Evolutionary conservation across 2,329 filamentous ascomycete species (phyloP), one percentile per base, ranked within the genome.

Genomic region (Raffaelea arxii): DNA sequence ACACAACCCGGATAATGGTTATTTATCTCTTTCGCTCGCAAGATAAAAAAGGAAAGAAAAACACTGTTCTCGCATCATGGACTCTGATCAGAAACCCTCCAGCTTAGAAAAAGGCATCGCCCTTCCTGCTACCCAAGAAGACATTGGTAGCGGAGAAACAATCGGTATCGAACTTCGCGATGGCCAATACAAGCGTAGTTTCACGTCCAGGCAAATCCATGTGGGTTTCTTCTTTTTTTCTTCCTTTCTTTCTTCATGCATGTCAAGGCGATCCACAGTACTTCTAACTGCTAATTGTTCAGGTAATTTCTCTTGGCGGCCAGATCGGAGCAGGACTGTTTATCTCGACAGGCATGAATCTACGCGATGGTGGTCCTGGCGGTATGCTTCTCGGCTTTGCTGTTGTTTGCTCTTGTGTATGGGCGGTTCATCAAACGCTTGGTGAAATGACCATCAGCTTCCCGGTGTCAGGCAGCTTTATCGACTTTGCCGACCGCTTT

Each of bases 371-470:
- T 25, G 46, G 46, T 14, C 46, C 46, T n/a, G 46, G 41, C 35
- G 36, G 36, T 21, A 24, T 47, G 12, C 25, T 47, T 3, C 21
- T 47, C 11, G 46, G 41, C n/a, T 47, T 47, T 14, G 23, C 25
- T n/a, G 41, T 47, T 2, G 41, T 47, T 6, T 47, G 46, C 41
- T 44, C 41, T 6, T 47, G 41, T 18, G 41, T 48, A n/a, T 48
- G 46, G 46, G 37, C 41, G 6, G 27, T 48, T 3, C 38, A 44
- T 30, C 46, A 48, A 19, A 44, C 46, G 2, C 41, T 48, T 37
- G 46, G 46, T 7, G 46, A 48, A n/a, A 48, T 48, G 46, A 44
- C 46, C n/a, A 44, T 48, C 14, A 23, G 21, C 18, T 45, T 45
- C 14, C 46, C 46, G 5, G 42, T 48, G 4, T 45, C 46, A 2